A percentile compares a stretch with the other conserved stretches of the same genome.
These are phyloP conservation scores for Chrysanthemum makinoi DNA, from an alignment of 129 eudicot genomes.

Conservation along the genomic window DNA sequence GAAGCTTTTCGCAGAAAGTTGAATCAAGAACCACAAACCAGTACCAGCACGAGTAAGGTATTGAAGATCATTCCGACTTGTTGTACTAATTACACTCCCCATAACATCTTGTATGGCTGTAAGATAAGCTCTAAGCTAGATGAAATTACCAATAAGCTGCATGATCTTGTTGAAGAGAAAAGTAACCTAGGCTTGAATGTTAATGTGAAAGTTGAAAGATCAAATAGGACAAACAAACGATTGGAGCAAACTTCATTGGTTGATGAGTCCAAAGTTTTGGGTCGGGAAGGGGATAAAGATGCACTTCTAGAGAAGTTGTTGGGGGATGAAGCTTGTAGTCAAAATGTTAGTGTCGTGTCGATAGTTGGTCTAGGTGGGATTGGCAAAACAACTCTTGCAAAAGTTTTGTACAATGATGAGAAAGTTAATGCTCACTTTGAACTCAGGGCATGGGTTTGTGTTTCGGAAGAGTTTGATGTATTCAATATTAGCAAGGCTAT, in stretches of 20 bases:
- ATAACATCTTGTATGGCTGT: background rate
- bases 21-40: background rate
- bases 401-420: background rate
- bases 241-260: background rate
- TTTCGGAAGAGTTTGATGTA: background rate
- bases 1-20: background rate
- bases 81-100: conserved; percentile 12
- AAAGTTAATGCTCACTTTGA: background rate
- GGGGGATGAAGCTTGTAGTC: background rate
- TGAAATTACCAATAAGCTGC: background rate
- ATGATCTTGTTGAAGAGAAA: background rate
- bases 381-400: conserved; percentile 1
- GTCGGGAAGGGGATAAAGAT: background rate
- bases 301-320: background rate
- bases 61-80: conserved; percentile 10
- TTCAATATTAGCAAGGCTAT: background rate
- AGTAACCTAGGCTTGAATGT: background rate
- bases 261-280: background rate
- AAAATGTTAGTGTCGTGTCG: background rate
- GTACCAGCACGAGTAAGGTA: background rate
- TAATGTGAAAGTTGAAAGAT: background rate
- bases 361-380: background rate
- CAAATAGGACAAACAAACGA: background rate
- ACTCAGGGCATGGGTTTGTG: conserved; percentile 2
- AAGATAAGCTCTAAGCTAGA: conserved; percentile 5